phyloP scores from a whole-genome alignment of 768 basidiomycete genomes.

The Boletellus sp. region DNA sequence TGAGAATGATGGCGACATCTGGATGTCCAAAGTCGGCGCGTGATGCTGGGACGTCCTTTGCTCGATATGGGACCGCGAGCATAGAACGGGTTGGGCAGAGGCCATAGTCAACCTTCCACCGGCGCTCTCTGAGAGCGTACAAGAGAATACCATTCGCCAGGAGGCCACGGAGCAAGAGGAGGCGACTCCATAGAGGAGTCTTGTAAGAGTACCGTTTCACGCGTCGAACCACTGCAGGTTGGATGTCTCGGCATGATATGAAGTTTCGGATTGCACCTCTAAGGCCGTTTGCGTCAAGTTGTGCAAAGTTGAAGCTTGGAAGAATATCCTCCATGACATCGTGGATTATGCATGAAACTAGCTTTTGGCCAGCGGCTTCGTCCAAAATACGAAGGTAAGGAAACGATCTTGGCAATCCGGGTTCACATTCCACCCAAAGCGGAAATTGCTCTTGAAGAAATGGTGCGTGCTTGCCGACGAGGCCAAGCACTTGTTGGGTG shows the following conservation, averaged over 20 bases:
- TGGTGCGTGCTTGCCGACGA: constrained; percentile 11
- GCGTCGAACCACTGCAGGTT: background rate
- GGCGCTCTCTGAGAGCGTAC: constrained; percentile 15
- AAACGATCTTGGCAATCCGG: constrained; percentile 16
- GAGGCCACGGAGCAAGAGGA: constrained; percentile 32
- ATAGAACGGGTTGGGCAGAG: constrained; percentile 1
- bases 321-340: constrained; percentile 16
- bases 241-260: constrained; percentile 10
- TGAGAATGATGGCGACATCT: constrained; percentile 18
- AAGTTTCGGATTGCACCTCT: constrained; percentile 2
- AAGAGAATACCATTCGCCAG: constrained; percentile 21
- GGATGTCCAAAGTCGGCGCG: constrained; percentile 27
- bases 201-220: constrained; percentile 1
- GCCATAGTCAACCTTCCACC: constrained; percentile 29
- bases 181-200: constrained; percentile 7
- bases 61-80: constrained; percentile 27
- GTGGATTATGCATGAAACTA: constrained; percentile 12
- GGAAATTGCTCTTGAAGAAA: background rate
- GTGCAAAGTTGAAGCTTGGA: constrained; percentile 15
- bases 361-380: constrained; percentile 1
- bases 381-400: constrained; percentile 24
- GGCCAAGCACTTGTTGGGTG: constrained; percentile 15
- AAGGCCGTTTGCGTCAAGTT: background rate
- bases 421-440: constrained; percentile 18
- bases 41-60: constrained; percentile 25